Base-by-base conservation (phyloP, 139 green algal species). In the Coelastrella sp. region DNA sequence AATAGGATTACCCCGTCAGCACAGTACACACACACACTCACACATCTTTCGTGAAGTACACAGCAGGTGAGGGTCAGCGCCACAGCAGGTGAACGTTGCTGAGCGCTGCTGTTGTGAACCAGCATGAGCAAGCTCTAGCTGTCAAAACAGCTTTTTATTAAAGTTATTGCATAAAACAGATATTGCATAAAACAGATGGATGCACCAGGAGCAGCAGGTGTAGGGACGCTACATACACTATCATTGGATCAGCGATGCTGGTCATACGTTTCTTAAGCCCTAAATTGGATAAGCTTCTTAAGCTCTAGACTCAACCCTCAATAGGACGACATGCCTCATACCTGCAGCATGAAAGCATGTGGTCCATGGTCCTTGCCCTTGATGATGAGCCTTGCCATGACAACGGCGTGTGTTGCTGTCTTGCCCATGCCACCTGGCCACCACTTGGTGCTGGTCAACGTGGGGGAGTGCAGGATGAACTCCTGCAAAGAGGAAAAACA, bases 381-480 rank as follows among this genome's bases (percentile, higher is more conserved):
- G 15, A 94, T 87, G 74, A 99, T 95, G 17, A 99, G 94, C 7
- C 98, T 93, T 5, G 98, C 98, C 95, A 99, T 99, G 56, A 98
- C 93, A 6, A 99, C 91, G 0, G 97, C 96, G 84, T 99, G 97
- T 3, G 96, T 99, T 22, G 96, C 89, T 0, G 98, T 99, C 94
- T 98, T 99, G 82, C 97, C 98, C 89, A 99, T 92, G 70, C 98
- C 96, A 25, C 96, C 96, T 0, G 96, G 95, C 96, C 96, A 98
- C 96, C 96, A 98, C 92, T 99, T 99, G 83, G 95, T 99, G 72
- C 92, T 86, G 5, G 94, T 98, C 20, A 97, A 91, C 1, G 96
- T 98, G 82, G 98, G 98, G 0, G 96, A 97, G 95, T 99, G 96
- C 27, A 99, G 84, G 20, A 99, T 93, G 90, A 99, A 99, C 92